Evolutionary conservation across 106 monocot genomes (phyloP), one percentile per base, ranked within the genome.

Genomic region (Dactylorhiza incarnata): DNA sequence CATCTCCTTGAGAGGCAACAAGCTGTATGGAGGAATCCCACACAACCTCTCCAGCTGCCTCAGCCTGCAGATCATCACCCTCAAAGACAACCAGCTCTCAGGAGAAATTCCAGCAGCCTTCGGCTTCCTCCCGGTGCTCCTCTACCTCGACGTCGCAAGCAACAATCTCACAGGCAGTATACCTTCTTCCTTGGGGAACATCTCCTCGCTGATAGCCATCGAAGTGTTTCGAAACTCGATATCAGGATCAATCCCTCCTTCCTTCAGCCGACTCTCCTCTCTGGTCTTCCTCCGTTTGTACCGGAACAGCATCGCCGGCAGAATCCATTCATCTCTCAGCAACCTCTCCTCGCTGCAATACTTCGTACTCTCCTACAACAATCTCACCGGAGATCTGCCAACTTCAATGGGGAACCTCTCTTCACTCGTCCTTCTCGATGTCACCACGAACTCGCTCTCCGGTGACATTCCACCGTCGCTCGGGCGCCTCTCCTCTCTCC

Each of bases 101-200:
- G 86, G 86, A 15, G 15, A 7, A 29, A 72, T 86, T 5, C 86
- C 86, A 15, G 3, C 74, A 2, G 66, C 54, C 17, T 24, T 83
- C 0, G 83, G 83, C 25, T 46, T 49, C 15, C 71, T 75, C 52
- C 67, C 12, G 1, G 79, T 49, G 7, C 17, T 83, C 26, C 71
- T 15, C 14, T 54, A 22, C 16, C 59, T 83, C 29, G 6, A 44
- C 8, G n/a, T 74, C 15, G 37, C 17, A 0, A 45, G 14, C 2
- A 85, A 81, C 47, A 45, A 29, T 29, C 19, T 85, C 5, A 37
- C 48, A 19, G 81, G 78, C 9, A 8, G 17, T 4, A 79, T 86
- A 45, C 85, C 79, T 48, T 66, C 43, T 10, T 16, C 66, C 16
- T 46, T 71, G 0, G 65, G 78, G 46, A 49, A 45, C 0, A 46